Percentiles rank a stretch among this genome's conserved stretches.
phyloP scores from a whole-genome alignment of 2,329 filamentous ascomycete species.

The Dothistroma pini region DNA sequence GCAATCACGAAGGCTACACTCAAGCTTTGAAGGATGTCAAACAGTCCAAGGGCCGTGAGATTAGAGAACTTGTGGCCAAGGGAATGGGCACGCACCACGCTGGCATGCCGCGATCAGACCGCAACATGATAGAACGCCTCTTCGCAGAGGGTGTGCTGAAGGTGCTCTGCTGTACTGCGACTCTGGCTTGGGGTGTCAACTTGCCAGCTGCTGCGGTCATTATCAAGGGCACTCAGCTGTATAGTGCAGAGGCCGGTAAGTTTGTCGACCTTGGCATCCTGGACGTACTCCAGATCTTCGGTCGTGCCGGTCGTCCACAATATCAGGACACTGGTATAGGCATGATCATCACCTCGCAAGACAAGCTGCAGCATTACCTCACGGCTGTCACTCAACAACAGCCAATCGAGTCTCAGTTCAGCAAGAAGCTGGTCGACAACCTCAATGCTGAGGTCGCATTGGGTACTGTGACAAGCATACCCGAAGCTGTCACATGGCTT shows the following conservation, averaged over 20 bases:
- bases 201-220: constrained; percentile 93
- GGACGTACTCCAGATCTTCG: constrained; percentile 96
- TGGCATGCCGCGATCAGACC: constrained; percentile 89
- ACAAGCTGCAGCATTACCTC: constrained; percentile 87
- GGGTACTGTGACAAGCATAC: constrained; percentile 90
- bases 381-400: constrained; percentile 92
- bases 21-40: constrained; percentile 80
- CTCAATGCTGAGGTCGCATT: constrained; percentile 91
- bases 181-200: constrained; percentile 97
- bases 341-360: constrained; percentile 96
- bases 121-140: constrained; percentile 91
- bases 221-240: constrained; percentile 97
- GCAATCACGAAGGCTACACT: constrained; percentile 72
- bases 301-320: constrained; percentile 94
- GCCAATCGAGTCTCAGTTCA: constrained; percentile 96
- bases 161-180: constrained; percentile 96
- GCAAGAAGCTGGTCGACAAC: constrained; percentile 89
- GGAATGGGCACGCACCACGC: constrained; percentile 95
- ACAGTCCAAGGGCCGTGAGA: constrained; percentile 75
- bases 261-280: constrained; percentile 95
- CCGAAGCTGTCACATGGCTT: constrained; percentile 93
- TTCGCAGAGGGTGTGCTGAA: constrained; percentile 92
- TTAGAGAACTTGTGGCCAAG: constrained; percentile 84
- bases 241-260: constrained; percentile 93
- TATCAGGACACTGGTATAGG: constrained; percentile 98